A percentile compares a stretch with the other conserved stretches of the same genome.
phyloP scores from a whole-genome alignment of 331 rosid species.

The Phaseolus coccineus region DNA sequence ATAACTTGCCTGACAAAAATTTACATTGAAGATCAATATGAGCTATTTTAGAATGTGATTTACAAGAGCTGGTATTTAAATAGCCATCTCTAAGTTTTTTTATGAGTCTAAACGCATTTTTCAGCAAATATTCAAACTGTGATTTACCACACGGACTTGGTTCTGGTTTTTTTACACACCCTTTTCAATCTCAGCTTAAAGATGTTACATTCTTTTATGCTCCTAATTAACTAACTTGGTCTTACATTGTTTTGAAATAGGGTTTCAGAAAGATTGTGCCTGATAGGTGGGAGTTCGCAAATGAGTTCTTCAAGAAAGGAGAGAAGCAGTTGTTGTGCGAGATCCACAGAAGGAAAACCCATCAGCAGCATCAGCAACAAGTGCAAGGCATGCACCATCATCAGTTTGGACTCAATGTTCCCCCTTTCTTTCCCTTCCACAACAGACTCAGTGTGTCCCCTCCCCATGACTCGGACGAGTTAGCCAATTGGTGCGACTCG shows the following conservation, averaged over 20 bases:
- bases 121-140: not conserved
- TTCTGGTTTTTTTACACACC: not conserved
- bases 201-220: not conserved
- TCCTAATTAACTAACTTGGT: not conserved
- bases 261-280: conserved; percentile 99
- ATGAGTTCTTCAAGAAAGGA: conserved; percentile 90
- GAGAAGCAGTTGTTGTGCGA: conserved; percentile 91
- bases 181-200: not conserved
- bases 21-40: too few relatives aligned
- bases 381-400: conserved; percentile 44
- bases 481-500: conserved; percentile 82
- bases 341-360: conserved; percentile 91
- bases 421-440: conserved; percentile 67
- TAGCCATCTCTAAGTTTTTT: too few relatives aligned
- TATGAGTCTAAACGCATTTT: not conserved
- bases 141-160: too few relatives aligned
- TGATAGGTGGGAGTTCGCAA: conserved; percentile 97
- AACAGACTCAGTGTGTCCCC: conserved; percentile 75
- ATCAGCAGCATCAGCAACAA: conserved; percentile 67
- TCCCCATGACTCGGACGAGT: conserved; percentile 80
- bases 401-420: conserved; percentile 48
- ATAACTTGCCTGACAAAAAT: too few relatives aligned
- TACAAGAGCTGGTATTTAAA: too few relatives aligned
- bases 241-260: conserved; percentile 30
- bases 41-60: too few relatives aligned